Evolutionary conservation across 2,329 filamentous ascomycete genomes (phyloP), one percentile per base, ranked within the genome.

Genomic region (Penicillium sp.): DNA sequence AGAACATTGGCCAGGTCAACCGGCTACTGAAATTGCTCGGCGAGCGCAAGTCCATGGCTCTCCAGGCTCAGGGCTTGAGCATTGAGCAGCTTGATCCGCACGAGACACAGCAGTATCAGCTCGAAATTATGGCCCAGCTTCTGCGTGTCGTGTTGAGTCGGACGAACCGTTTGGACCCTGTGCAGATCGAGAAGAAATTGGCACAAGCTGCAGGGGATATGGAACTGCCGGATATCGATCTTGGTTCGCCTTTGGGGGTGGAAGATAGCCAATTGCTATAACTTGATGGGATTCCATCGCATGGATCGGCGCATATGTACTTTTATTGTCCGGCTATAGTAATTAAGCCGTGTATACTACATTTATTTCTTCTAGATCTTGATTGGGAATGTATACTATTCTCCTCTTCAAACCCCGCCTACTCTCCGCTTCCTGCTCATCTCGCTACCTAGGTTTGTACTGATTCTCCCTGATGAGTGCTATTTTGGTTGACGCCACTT

Each of bases 11-110:
- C 3, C 71, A 76, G 45, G 76, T 83, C 10, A 71, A 73, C n/a
- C 72, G 71, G 14, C 70, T 82, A n/a, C 67, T 82, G 4, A 69
- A 75, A 26, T 63, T 74, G 43, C 68, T 82, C n/a, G 74, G 73
- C 31, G 68, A 76, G 9, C 70, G 69, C 50, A 76, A 76, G 57
- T 64, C 68, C 19, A 61, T 70, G 24, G 61, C 65, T 21, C 65
- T 75, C 21, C 62, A 68, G 33, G 64, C 65, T 3, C 70, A 74
- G 21, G 74, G 73, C 1, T 55, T 73, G 21, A 67, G 57, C 29
- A 37, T 75, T 19, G 69, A 76, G 5, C 68, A 74, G 26, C 67
- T 78, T 21, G 73, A 73, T 44, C 68, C 69, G 7, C 64, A 68
- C 7, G 74, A 78, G 49, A 71, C 69, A 42, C 67, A 75, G 54